A percentile compares a stretch with the other conserved stretches of the same genome.
phyloP scores from a whole-genome alignment of 1,284 basidiomycete genomes.

The Phylloboletellus chloephorus region DNA sequence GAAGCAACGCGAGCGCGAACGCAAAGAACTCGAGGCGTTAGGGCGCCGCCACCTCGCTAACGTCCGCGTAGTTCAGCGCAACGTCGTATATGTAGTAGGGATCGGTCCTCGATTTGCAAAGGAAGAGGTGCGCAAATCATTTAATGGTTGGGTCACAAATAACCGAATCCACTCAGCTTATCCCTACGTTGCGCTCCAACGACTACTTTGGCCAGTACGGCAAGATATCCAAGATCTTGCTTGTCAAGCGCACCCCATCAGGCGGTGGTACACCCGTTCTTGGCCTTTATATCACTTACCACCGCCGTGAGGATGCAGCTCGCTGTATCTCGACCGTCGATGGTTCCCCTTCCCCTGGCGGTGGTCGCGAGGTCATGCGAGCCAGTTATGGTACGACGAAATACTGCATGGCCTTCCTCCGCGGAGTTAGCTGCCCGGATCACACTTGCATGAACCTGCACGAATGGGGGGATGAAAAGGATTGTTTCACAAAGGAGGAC shows the following conservation, averaged over 20 bases:
- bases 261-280: constrained; percentile 74
- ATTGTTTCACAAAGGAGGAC: constrained; percentile 93
- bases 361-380: constrained; percentile 76
- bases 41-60: constrained; percentile 88
- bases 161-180: constrained; percentile 53
- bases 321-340: constrained; percentile 92
- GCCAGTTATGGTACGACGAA: constrained; percentile 97
- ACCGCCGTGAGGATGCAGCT: constrained; percentile 92
- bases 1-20: constrained; percentile 91
- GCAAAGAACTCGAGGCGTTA: constrained; percentile 89
- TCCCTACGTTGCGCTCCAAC: constrained; percentile 88
- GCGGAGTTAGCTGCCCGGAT: constrained; percentile 81
- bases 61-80: constrained; percentile 94
- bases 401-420: constrained; percentile 95
- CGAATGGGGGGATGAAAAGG: constrained; percentile 97
- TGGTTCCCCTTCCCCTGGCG: constrained; percentile 80
- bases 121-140: constrained; percentile 74
- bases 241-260: constrained; percentile 84
- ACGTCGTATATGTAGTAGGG: constrained; percentile 94
- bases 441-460: constrained; percentile 92
- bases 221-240: constrained; percentile 93
- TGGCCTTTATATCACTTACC: constrained; percentile 95
- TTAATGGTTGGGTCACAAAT: constrained; percentile 7
- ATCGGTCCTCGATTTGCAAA: constrained; percentile 86
- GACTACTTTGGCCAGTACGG: constrained; percentile 99